phyloP scores from a whole-genome alignment of 192 early-diverging fungal species.

The Oehlia diaphana region DNA sequence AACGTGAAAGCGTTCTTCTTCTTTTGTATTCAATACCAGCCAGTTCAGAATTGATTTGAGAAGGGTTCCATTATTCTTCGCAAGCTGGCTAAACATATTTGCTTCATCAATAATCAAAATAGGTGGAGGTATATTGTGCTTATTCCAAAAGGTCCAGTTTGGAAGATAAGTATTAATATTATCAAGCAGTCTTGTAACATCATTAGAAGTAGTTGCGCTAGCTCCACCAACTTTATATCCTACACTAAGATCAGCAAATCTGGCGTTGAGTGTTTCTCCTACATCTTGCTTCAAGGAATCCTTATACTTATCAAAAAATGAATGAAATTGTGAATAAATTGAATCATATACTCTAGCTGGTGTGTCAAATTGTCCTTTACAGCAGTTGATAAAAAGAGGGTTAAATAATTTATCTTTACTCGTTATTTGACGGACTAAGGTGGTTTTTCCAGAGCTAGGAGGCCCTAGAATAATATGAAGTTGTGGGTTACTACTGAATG shows the following conservation, averaged over 20 bases:
- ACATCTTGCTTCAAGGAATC: slow-evolving; percentile 7
- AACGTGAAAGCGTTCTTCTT: background rate
- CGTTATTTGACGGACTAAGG: slow-evolving; percentile 1
- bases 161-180: background rate
- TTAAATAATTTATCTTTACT: slow-evolving; percentile 19
- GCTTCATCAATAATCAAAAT: background rate
- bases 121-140: background rate
- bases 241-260: no score
- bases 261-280: no score
- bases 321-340: background rate
- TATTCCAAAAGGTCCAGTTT: background rate
- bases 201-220: background rate
- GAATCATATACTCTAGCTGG: background rate
- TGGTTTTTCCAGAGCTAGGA: slow-evolving; percentile 16
- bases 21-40: background rate
- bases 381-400: slow-evolving; percentile 17
- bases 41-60: background rate
- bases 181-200: background rate
- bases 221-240: no score
- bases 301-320: slow-evolving; percentile 21
- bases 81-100: background rate
- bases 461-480: slow-evolving; percentile 18
- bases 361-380: slow-evolving; percentile 12
- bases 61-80: background rate
- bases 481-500: background rate